phyloP scores from a whole-genome alignment of 2,329 filamentous ascomycete genomes.

The Penicillium sp. region DNA sequence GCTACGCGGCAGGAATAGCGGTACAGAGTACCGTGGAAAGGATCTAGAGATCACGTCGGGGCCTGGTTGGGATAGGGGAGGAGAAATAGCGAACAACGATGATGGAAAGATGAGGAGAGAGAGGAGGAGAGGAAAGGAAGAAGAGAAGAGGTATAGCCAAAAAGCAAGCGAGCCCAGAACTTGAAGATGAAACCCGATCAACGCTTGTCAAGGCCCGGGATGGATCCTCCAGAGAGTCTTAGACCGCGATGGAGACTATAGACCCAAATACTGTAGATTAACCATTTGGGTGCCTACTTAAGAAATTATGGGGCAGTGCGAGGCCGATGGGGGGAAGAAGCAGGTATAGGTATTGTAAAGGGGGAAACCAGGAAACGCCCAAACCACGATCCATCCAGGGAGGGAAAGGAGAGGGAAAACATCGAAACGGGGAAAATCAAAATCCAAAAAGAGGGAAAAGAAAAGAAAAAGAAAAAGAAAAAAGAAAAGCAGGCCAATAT shows the following conservation, averaged over 20 bases:
- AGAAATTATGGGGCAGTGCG: no score
- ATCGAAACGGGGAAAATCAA: slow-evolving; percentile 9
- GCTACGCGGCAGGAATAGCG: slow-evolving; percentile 6
- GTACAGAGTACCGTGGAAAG: slow-evolving; percentile 3
- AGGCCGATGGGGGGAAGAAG: no score
- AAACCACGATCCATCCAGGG: no score
- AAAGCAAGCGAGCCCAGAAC: slow-evolving; percentile 1
- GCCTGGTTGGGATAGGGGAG: no score
- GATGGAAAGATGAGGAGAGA: neutral
- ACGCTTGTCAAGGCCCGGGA: slow-evolving; percentile 3
- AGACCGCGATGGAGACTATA: slow-evolving; percentile 3
- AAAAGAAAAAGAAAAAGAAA: slow-evolving; percentile 1
- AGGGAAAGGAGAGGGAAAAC: neutral
- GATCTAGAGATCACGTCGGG: no score
- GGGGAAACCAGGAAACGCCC: no score
- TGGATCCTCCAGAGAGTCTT: slow-evolving; percentile 1
- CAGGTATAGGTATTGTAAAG: no score
- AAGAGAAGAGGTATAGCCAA: neutral
- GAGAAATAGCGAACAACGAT: no score
- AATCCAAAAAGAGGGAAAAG: slow-evolving; percentile 4
- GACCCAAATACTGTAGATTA: no score
- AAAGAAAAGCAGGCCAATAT: slow-evolving; percentile 7
- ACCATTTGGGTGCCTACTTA: no score
- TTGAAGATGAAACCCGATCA: slow-evolving; percentile 3
- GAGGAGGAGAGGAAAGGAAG: slow-evolving; percentile 1